These are phyloP conservation scores for Backusella tuberculispora DNA, from an alignment of 192 early-diverging fungal species.

Conservation along the genomic window DNA sequence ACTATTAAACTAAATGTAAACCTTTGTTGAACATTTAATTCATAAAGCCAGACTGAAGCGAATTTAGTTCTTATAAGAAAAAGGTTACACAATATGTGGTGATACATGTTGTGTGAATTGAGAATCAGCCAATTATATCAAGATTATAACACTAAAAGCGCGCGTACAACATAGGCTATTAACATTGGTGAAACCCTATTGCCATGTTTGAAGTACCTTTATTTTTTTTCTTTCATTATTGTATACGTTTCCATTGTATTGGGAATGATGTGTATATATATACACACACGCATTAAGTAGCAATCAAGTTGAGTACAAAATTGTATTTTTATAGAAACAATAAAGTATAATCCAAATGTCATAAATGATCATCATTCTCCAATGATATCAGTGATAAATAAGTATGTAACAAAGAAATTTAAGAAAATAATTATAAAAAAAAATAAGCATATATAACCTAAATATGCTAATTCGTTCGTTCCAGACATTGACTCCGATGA, in stretches of 20 bases:
- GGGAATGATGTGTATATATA: neutral
- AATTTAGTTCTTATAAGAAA: neutral
- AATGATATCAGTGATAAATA: neutral
- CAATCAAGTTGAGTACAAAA: neutral
- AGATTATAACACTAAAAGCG: neutral
- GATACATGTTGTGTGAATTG: slow-evolving; percentile 7
- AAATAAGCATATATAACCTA: neutral
- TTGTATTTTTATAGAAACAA: neutral
- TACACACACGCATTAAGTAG: neutral
- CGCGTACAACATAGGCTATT: neutral
- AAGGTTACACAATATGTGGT: neutral
- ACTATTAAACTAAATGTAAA: too few species aligned
- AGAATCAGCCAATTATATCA: neutral
- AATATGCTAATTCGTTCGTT: slow-evolving; percentile 17
- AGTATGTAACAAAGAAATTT: slow-evolving; percentile 9
- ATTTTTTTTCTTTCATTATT: neutral
- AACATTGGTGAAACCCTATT: slow-evolving; percentile 16
- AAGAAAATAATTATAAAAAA: neutral
- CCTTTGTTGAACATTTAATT: too few species aligned
- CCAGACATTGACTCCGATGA: slow-evolving; percentile 4
- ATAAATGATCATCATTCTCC: neutral
- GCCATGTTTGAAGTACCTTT: slow-evolving; percentile 2
- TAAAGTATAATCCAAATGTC: neutral
- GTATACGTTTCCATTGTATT: neutral
- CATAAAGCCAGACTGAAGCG: too few species aligned